Conservation (phyloP, 495 filamentous ascomycete species). For the Xylaria venustula region DNA sequence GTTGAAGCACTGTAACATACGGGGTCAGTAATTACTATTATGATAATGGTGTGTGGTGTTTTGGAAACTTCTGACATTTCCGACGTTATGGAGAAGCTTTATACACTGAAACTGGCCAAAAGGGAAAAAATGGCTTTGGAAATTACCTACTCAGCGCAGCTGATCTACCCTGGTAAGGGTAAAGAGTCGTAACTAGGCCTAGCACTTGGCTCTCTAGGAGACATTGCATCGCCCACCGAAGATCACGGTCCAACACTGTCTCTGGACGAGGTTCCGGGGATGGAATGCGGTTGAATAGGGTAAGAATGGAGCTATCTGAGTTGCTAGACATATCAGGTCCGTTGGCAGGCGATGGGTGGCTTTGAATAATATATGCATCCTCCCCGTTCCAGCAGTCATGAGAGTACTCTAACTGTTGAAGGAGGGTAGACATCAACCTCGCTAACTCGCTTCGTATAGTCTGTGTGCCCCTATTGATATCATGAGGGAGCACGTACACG, state of each 20-base stretch:
- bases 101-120: background rate
- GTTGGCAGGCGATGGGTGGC: background rate
- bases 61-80: background rate
- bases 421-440: constrained; percentile 47
- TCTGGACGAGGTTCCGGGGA: constrained; percentile 63
- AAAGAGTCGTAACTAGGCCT: constrained; percentile 67
- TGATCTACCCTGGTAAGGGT: constrained; percentile 78
- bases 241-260: constrained; percentile 53
- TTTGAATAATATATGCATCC: constrained; percentile 1
- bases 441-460: constrained; percentile 35
- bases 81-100: background rate
- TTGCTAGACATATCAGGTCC: background rate
- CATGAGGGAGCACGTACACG: constrained; percentile 66
- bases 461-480: constrained; percentile 55
- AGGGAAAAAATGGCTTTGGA: background rate
- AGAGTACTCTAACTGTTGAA: constrained; percentile 59
- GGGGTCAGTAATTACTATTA: background rate
- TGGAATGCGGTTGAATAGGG: constrained; percentile 82
- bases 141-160: constrained; percentile 48
- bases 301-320: constrained; percentile 66
- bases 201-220: constrained; percentile 56
- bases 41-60: background rate
- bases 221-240: constrained; percentile 58
- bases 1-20: constrained; percentile 67
- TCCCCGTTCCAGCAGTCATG: constrained; percentile 55